A percentile compares a stretch with the other conserved stretches of the same genome.
These are phyloP conservation scores for Auricularia cornea DNA, from an alignment of 768 basidiomycete species.

Conservation along the genomic window DNA sequence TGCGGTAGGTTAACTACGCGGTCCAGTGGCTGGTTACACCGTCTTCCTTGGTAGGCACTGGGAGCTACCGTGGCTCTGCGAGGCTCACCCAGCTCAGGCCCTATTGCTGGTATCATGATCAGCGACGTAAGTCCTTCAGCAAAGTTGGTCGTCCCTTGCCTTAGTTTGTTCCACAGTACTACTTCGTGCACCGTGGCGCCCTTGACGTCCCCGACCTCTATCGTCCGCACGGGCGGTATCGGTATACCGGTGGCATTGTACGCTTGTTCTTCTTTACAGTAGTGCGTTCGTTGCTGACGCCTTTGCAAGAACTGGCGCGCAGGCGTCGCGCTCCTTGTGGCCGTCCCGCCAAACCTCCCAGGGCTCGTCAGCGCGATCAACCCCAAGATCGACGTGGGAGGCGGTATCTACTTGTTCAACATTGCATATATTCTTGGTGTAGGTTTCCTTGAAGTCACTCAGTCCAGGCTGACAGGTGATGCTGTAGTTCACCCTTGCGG, in stretches of 20 bases:
- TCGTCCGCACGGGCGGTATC: constrained; percentile 66
- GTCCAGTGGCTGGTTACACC: constrained; percentile 68
- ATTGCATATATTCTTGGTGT: constrained; percentile 74
- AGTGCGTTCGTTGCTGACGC: neutral
- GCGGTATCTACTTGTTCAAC: constrained; percentile 49
- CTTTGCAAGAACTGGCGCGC: constrained; percentile 73
- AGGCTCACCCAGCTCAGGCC: too few relatives aligned
- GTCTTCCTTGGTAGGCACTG: constrained; percentile 62
- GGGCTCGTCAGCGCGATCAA: constrained; percentile 74
- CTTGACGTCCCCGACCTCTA: constrained; percentile 85
- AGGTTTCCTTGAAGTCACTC: constrained; percentile 22
- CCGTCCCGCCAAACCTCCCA: constrained; percentile 65
- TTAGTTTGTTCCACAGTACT: constrained; percentile 48
- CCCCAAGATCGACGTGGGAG: constrained; percentile 50
- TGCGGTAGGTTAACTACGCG: too few relatives aligned
- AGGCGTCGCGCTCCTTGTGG: constrained; percentile 52
- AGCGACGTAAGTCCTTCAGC: constrained; percentile 35
- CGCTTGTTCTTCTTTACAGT: constrained; percentile 23
- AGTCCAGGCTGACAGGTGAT: neutral
- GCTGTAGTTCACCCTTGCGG: constrained; percentile 26
- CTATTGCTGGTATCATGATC: constrained; percentile 70
- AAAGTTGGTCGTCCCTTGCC: neutral
- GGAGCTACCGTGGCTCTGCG: too few relatives aligned
- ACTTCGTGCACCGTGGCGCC: constrained; percentile 61
- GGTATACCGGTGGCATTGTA: constrained; percentile 69